phyloP scores from a whole-genome alignment of 1,139 yeast genomes.

The Tardiomyces blankii region DNA sequence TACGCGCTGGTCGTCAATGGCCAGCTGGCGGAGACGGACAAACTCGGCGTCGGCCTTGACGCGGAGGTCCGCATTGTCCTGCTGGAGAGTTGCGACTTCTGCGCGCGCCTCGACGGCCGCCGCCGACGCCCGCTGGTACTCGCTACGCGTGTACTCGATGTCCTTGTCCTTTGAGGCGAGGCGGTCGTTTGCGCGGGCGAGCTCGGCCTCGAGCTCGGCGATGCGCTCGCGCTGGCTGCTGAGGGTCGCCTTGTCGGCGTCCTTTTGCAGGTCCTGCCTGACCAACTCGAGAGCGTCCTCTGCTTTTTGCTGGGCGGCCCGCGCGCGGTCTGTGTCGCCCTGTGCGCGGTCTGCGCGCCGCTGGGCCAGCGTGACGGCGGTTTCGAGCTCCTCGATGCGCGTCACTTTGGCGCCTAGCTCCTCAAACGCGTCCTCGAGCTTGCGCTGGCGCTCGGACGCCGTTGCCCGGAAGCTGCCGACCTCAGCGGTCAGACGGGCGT shows the following conservation, averaged over 20 bases:
- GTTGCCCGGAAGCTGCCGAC: conserved; percentile 24
- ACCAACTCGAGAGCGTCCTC: conserved; percentile 1
- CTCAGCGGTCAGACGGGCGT: conserved; percentile 17
- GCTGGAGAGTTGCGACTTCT: conserved; percentile 30
- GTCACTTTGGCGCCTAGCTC: conserved; percentile 5
- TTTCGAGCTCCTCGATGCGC: conserved; percentile 2
- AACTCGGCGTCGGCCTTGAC: conserved; percentile 25
- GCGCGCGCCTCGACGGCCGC: conserved; percentile 43
- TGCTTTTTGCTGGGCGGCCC: conserved; percentile 1
- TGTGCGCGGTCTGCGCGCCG: conserved; percentile 1
- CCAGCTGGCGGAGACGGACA: conserved; percentile 14
- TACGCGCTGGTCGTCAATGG: conserved; percentile 22
- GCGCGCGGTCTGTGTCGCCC: background rate
- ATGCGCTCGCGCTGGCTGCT: conserved; percentile 26
- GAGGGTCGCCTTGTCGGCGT: conserved; percentile 17
- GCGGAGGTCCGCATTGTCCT: conserved; percentile 23
- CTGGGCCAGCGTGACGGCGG: conserved; percentile 1
- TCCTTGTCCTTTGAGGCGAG: conserved; percentile 38
- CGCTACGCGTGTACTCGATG: conserved; percentile 52
- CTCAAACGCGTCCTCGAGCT: conserved; percentile 33
- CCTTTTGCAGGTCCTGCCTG: background rate
- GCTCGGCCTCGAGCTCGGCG: conserved; percentile 33
- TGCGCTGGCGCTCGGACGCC: conserved; percentile 20
- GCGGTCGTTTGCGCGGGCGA: conserved; percentile 29
- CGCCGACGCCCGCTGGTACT: conserved; percentile 47